Base-by-base conservation (phyloP, 257 asterid species). In the Fraxinus anomala region DNA sequence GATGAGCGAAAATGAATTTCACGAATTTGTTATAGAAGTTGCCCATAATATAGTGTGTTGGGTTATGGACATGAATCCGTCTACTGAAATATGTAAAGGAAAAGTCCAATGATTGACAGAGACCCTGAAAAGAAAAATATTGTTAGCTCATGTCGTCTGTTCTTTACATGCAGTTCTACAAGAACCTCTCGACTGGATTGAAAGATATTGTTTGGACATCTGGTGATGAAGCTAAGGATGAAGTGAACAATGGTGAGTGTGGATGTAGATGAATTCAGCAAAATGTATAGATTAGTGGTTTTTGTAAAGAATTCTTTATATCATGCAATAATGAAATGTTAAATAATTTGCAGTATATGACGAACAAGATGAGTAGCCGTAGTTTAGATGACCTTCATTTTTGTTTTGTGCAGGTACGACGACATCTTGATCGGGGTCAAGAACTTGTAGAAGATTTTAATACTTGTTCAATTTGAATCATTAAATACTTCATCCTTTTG, bases 191-290 rank as follows among this genome's bases (percentile, higher is more conserved):
- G 0, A 87, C 96, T 40, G 99, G 98, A 76, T 82, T 95, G 93
- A 91, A 95, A 83, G 99, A 95, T 81, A 85, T 95, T 23, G 98
- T 95, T 21, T 95, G 99, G 99, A 89, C 82, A 49, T 77, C 92
- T 3, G 89, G 86, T 28, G 92, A 90, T 6, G 97, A 88, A 81
- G 82, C 81, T 63, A 86, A 86, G 79, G 89, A 83, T 66, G 90
- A 81, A 76, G 82, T 63, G 39, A 83, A 71, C 65, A 76, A 76
- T 39, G 91, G 97, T 91, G 77, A 80, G 88, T 12, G 47, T 33
- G 37, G 36, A 39, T 74, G 65, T 36, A 24, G 19, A 63, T 63
- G 68, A 61, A 51, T 16, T 51, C 2, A 14, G n/a, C 1, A 1
- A 37, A 8, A 37, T 37, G 51, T 47, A 40, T 40, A 40, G 14